Percentiles rank a stretch among this genome's conserved stretches.
phyloP scores from a whole-genome alignment of 1,284 basidiomycete genomes.

The Trichosporon ovoides region DNA sequence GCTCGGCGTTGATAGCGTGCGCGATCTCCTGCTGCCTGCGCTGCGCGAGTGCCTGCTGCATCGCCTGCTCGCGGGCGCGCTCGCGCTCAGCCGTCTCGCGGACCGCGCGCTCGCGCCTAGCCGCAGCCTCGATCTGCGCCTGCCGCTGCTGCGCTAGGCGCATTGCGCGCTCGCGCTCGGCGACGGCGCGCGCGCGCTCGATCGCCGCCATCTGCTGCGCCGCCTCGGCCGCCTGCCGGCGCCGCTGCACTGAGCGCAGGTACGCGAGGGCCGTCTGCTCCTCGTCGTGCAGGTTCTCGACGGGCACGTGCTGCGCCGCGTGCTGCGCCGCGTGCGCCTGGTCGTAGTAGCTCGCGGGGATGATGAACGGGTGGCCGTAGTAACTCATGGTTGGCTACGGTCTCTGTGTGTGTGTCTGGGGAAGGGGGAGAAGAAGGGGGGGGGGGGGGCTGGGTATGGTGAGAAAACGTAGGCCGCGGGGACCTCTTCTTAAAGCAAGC shows the following conservation, averaged over 20 bases:
- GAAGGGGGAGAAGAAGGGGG: neutral
- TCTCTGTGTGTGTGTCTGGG: neutral
- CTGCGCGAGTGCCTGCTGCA: constrained; percentile 13
- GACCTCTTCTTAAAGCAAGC: neutral
- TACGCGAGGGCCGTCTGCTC: constrained; percentile 41
- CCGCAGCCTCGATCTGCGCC: constrained; percentile 9
- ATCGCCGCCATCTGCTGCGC: constrained; percentile 24
- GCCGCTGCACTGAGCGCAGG: constrained; percentile 37
- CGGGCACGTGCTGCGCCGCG: no score
- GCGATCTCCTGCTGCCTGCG: constrained; percentile 13
- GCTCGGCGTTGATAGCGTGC: constrained; percentile 12
- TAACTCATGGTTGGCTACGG: constrained; percentile 9
- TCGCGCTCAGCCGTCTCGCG: constrained; percentile 17
- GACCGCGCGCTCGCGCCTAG: constrained; percentile 18
- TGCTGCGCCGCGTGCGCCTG: no score
- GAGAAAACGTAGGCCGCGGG: neutral
- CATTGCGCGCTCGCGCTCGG: constrained; percentile 13
- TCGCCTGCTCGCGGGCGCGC: constrained; percentile 17
- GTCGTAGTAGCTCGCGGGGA: neutral
- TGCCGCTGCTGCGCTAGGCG: constrained; percentile 21
- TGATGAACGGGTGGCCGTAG: constrained; percentile 20
- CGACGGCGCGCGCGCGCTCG: constrained; percentile 17
- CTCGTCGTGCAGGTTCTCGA: constrained; percentile 28
- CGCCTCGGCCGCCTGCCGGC: constrained; percentile 33
- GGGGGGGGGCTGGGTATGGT: neutral